Evolutionary conservation across 2,329 filamentous ascomycete genomes (phyloP), one percentile per base, ranked within the genome.

Genomic region (Venturia effusa): DNA sequence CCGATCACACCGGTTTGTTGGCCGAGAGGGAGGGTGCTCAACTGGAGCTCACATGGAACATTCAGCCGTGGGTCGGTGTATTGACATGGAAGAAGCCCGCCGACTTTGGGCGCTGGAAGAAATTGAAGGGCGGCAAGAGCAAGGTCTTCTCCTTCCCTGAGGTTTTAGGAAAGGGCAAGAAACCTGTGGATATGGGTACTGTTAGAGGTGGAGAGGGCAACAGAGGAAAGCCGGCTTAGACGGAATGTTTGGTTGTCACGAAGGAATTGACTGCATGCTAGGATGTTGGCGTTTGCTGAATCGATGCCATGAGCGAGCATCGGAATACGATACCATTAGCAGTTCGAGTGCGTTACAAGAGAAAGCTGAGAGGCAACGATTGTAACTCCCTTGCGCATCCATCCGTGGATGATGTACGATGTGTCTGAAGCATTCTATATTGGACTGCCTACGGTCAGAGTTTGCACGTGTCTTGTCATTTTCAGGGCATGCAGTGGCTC

Each of bases 51-150:
- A 88, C 94, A 72, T 99, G 96, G 85, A 97, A 97, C 77, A 89
- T 97, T 66, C 94, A 99, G 80, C 94, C 94, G 39, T 97, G 93
- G 90, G 91, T 99, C 13, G 94, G 94, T 17, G 77, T 88, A 62
- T 76, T 97, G 74, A 88, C 88, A 51, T 99, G 94, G 94, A 88
- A 73, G 40, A 77, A 78, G 64, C 73, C 69, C 70, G 65, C 70
- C 65, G 74, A 75, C 67, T 75, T 83, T 64, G 83, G 83, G 11
- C 74, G 78, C 61, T 92, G 89, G 89, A 82, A 85, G 77, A 80
- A 78, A 63, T 70, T 92, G 66, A 78, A 80, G 69, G 85, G 84
- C 5, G 88, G 87, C n/a, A 72, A 82, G 68, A 90, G 85, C 71
- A 80, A 84, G 68, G 72, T 72, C 34, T 92, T 92, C 71, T 74